Base-by-base conservation (phyloP, 495 filamentous ascomycete species). In the Aspergillus campestris region DNA sequence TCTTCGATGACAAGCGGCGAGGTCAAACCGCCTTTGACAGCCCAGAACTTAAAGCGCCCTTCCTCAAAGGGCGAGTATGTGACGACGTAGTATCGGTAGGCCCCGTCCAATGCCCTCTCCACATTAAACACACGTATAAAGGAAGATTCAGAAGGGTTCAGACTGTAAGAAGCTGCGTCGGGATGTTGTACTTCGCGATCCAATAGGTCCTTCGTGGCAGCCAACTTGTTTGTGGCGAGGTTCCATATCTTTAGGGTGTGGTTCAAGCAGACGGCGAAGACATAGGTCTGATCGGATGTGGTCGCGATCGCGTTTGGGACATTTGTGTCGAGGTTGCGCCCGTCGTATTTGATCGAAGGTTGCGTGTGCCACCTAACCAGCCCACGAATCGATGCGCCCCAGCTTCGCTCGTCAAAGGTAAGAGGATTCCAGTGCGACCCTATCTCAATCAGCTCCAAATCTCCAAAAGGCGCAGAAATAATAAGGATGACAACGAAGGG, bases 21-120 rank as follows among this genome's bases (percentile, higher is more conserved):
- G 30, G 75, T 74, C 35, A 81, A 71, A 27, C 81, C 76, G 11
- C 82, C 78, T 45, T 75, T 73, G 3, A 89, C 75, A 41, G 77
- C 81, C 88, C 90, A 99, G 64, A 99, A 90, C 64, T 96, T 97
- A 77, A 99, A 96, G 51, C 89, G 81, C 18, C 88, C 87, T 58
- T 89, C 72, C 47, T 86, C 81, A 55, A 89, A 72, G 7, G 92
- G 89, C 30, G 89, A 95, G 61, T 87, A 95, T 9, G 88, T 91
- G 15, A 86, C 79, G 14, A 89, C 76, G 47, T 86, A 75, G 52
- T 87, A 88, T 35, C 74, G 69, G 45, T 87, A 81, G 27, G 68
- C 75, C 15, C 72, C 75, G 38, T 78, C 70, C 29, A 72, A 57
- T 9, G 69, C 65, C 37, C 70, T 63, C 39, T 72, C 62, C 5